Conservation (phyloP, 1,284 basidiomycete genomes). For the Sanghuangporus weigelae region DNA sequence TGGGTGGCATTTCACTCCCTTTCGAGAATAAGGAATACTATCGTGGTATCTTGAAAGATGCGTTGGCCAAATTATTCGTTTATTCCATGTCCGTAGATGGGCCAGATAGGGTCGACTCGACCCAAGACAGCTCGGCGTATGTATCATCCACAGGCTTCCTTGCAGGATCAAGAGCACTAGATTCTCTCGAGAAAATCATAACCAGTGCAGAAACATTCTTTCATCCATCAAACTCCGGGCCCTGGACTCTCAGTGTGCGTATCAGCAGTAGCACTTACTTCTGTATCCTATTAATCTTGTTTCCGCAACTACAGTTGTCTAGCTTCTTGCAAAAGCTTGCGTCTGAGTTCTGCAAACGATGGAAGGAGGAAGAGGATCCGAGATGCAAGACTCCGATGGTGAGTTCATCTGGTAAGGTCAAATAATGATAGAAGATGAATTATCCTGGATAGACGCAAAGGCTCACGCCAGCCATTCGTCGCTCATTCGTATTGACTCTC, state of each 20-base stretch:
- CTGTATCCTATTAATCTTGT: neutral
- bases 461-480: conserved; percentile 79
- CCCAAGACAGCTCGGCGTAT: conserved; percentile 30
- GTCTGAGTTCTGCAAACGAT: conserved; percentile 77
- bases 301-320: conserved; percentile 44
- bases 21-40: conserved; percentile 8
- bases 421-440: neutral
- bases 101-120: conserved; percentile 40
- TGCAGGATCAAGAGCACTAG: conserved; percentile 86
- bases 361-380: conserved; percentile 77
- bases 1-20: conserved; percentile 31
- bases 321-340: conserved; percentile 78
- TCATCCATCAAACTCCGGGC: conserved; percentile 79
- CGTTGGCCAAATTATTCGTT: conserved; percentile 83
- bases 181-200: conserved; percentile 84
- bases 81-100: conserved; percentile 92
- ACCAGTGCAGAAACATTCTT: conserved; percentile 94
- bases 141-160: conserved; percentile 46
- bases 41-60: conserved; percentile 39
- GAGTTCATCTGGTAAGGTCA: conserved; percentile 22
- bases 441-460: conserved; percentile 49
- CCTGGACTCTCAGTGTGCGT: conserved; percentile 57
- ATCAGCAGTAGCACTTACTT: neutral
- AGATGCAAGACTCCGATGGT: conserved; percentile 82
- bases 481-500: conserved; percentile 77